Base-by-base conservation (phyloP, 352 stramenopile species). In the Pythium sukuiense region DNA sequence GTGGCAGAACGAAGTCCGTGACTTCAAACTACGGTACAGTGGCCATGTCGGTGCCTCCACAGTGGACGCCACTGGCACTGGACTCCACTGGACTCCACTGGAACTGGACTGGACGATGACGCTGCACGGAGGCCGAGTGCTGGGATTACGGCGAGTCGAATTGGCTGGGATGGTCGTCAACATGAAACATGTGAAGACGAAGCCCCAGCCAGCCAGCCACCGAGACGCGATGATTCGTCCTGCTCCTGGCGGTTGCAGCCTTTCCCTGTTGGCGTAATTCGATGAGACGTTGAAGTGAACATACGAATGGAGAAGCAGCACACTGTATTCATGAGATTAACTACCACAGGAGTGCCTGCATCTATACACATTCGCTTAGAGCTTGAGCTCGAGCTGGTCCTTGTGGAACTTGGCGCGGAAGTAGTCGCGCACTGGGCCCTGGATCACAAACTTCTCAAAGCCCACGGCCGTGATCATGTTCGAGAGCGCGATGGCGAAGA, bases 351-450 rank as follows among this genome's bases (percentile, higher is more conserved):
- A 20, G 16, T 55, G 20, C 48, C 33, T 55, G 24, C 24, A 55
- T 37, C 48, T 55, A 55, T 52, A 30, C 45, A 52, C 48, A 55
- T 37, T 24, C 33, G 26, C 48, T 79, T 89, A 90, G 26, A 90
- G 66, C 69, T 86, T 88, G 63, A 90, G 76, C 24, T 72, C 73
- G 50, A 89, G 68, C 39, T 74, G 63, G 63, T 89, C 79, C 59
- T 81, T 83, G 74, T 91, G 82, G 65, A 79, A 91, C 55, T 85
- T 84, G 64, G 67, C 57, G 32, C 82, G 82, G 61, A 89, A 77
- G 72, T 76, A 86, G 71, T 87, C 70, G 70, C 82, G 83, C 60
- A 92, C 76, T 33, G 77, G 80, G 56, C 83, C 81, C 12, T 87
- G 79, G 41, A 92, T 77, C 58, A 92, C 76, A 45, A 85, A 70